phyloP scores from a whole-genome alignment of 768 basidiomycete species.

The Naganishia vaughanmartiniae region DNA sequence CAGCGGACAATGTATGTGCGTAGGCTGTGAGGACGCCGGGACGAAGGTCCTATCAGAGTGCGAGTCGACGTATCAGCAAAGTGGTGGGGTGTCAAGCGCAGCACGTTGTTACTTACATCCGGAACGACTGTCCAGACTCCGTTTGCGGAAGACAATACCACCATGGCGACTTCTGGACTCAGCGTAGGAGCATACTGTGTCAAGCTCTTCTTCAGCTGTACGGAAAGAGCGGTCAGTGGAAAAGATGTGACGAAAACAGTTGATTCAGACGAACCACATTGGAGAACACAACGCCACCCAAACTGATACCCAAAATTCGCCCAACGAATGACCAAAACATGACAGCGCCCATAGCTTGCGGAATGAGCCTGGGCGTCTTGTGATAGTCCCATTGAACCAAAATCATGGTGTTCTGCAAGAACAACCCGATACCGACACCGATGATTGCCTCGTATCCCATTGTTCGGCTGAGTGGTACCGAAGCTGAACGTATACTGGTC shows the following conservation, averaged over 20 bases:
- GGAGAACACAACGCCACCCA: slow-evolving; percentile 51
- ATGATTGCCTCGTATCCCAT: slow-evolving; percentile 54
- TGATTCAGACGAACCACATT: slow-evolving; percentile 42
- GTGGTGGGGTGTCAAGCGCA: too few relatives aligned
- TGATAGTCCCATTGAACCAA: slow-evolving; percentile 54
- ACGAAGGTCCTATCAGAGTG: slow-evolving; percentile 30
- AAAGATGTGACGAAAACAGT: not conserved
- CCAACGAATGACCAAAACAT: slow-evolving; percentile 52
- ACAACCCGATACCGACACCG: slow-evolving; percentile 53
- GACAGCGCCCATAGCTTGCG: slow-evolving; percentile 50
- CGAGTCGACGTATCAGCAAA: not conserved
- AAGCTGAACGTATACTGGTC: slow-evolving; percentile 46
- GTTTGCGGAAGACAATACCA: slow-evolving; percentile 44
- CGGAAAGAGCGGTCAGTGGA: slow-evolving; percentile 23
- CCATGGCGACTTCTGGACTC: slow-evolving; percentile 32
- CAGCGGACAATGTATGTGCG: slow-evolving; percentile 39
- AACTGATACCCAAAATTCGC: slow-evolving; percentile 49
- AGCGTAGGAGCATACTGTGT: slow-evolving; percentile 39
- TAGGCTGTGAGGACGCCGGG: slow-evolving; percentile 36
- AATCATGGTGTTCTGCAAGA: slow-evolving; percentile 53
- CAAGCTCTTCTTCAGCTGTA: slow-evolving; percentile 15
- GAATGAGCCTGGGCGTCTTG: slow-evolving; percentile 47
- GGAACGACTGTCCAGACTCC: slow-evolving; percentile 47
- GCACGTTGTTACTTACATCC: not conserved
- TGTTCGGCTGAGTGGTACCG: slow-evolving; percentile 37